Percentiles rank a stretch among this genome's conserved stretches.
These are phyloP conservation scores for Lodderomyces margitis DNA, from an alignment of 1,139 yeast genomes.

Conservation along the genomic window DNA sequence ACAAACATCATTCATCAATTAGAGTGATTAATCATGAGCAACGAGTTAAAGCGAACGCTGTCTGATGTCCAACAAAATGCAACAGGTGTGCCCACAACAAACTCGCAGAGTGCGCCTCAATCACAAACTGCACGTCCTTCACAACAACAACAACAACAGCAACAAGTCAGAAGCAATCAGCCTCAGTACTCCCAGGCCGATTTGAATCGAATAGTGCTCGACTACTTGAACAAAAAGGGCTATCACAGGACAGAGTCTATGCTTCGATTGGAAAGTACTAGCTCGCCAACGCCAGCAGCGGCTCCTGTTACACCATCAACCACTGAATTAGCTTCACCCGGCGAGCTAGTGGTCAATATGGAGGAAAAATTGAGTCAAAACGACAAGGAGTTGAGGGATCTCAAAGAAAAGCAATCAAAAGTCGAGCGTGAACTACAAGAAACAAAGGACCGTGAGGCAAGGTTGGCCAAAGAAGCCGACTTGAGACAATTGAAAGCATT, in stretches of 20 bases:
- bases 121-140: conserved; percentile 6
- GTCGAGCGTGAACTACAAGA: conserved; percentile 42
- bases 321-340: conserved; percentile 42
- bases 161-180: conserved; percentile 20
- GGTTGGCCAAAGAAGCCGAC: conserved; percentile 42
- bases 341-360: conserved; percentile 25
- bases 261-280: conserved; percentile 83
- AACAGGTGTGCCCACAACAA: neutral
- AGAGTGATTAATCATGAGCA: neutral
- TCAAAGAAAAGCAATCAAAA: conserved; percentile 33
- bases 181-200: conserved; percentile 66
- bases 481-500: conserved; percentile 40
- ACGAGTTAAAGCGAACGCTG: neutral
- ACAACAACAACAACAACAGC: conserved; percentile 13
- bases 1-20: neutral
- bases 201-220: conserved; percentile 84
- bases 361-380: conserved; percentile 28
- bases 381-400: conserved; percentile 42
- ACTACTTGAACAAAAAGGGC: conserved; percentile 89
- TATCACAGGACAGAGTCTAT: conserved; percentile 92
- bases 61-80: neutral
- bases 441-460: conserved; percentile 39
- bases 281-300: conserved; percentile 58
- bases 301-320: conserved; percentile 48
- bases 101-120: neutral